Conservation (phyloP, 2,329 filamentous ascomycete genomes). For the Cordyceps fumosorosea region DNA sequence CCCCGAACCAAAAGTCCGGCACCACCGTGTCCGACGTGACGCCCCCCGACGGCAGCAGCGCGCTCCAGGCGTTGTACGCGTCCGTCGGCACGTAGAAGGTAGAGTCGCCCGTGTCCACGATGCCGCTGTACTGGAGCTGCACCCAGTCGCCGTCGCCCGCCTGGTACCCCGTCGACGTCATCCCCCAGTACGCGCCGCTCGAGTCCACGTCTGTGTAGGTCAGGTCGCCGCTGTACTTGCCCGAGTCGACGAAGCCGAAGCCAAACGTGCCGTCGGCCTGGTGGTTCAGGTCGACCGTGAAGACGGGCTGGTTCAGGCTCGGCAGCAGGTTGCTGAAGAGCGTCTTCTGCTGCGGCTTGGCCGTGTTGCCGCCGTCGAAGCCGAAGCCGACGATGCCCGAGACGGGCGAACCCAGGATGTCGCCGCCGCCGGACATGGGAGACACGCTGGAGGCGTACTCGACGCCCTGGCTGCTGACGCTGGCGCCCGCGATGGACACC, state of each 20-base stretch:
- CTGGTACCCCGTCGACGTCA: conserved; percentile 19
- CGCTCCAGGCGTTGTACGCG: conserved; percentile 14
- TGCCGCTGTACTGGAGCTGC: conserved; percentile 38
- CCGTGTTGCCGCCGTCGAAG: conserved; percentile 37
- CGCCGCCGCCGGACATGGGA: conserved; percentile 34
- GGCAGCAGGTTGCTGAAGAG: conserved; percentile 31
- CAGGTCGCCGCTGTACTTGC: conserved; percentile 57
- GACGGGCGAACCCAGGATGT: conserved; percentile 30
- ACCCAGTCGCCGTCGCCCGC: conserved; percentile 16
- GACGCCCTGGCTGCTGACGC: conserved; percentile 35
- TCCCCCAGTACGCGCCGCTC: conserved; percentile 57
- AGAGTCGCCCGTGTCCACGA: conserved; percentile 55
- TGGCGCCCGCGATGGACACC: conserved; percentile 37
- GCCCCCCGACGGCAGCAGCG: background rate
- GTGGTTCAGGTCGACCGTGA: conserved; percentile 63
- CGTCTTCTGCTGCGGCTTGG: conserved; percentile 36
- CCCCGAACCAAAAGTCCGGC: conserved; percentile 46
- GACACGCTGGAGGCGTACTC: conserved; percentile 37
- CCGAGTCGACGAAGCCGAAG: conserved; percentile 62
- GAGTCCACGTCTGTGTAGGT: conserved; percentile 56
- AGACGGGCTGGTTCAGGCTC: conserved; percentile 35
- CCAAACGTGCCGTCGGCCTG: conserved; percentile 58
- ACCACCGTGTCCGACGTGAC: conserved; percentile 32
- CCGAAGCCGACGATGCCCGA: conserved; percentile 25
- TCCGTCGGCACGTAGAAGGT: conserved; percentile 51